Evolutionary conservation across 345 rosid genomes (phyloP), one percentile per base, ranked within the genome.

Genomic region (Bretschneidera sinensis): DNA sequence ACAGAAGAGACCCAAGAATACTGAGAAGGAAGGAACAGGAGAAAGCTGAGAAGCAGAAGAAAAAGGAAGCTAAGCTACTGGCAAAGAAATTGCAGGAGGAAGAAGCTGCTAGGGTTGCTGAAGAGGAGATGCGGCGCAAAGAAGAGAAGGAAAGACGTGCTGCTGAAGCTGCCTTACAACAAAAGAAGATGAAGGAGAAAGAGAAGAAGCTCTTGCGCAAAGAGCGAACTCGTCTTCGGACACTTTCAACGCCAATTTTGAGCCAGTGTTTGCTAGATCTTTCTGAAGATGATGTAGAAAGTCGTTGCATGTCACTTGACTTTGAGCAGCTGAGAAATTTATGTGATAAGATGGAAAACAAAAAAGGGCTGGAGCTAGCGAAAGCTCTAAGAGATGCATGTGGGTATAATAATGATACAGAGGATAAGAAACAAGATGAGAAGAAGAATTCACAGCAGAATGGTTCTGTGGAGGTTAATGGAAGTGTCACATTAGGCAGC

Each of bases 171-270:
- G 95, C 86, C 21, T 76, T 63, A 15, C 95, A 79, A 62, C 92
- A 95, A 56, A 95, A 88, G 85, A 91, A 85, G 68, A 59, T 62
- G 5, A 95, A 85, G 74, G 99, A 91, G 80, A 91, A 77, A 71
- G 99, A 88, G 66, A 95, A 95, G 88, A 95, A 91, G 72, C 91
- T 95, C 60, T 61, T 95, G 58, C 82, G 98, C 45, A 91, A 82
- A 78, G 99, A 95, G 76, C 71, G 96, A 43, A 80, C 78, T 54
- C 97, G 91, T 39, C 91, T 95, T 54, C 83, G 99, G 64, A 70
- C 81, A 13, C 87, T 91, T 57, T 86, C 98, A 6, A 81, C 88
- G n/a, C 76, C 91, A 43, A 54, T 80, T 2, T 60, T 79, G 65
- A 72, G 89, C 23, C 81, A 78, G 65, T 74, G 51, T 62, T 67